Evolutionary conservation across 306 rosid genomes (phyloP).

Genomic region (Lablab purpureus): DNA sequence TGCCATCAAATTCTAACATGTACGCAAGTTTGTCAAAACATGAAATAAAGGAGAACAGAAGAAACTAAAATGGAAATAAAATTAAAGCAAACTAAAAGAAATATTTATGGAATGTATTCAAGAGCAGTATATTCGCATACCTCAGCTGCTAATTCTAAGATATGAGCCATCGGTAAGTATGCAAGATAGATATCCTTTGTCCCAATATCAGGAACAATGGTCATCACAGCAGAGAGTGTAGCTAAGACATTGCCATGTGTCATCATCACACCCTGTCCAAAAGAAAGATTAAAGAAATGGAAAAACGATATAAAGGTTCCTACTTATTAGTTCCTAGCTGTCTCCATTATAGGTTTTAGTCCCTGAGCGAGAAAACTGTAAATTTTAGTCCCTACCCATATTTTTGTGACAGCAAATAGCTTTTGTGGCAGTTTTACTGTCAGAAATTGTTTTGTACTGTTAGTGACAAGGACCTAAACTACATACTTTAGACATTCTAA

Average conservation of each 20-base stretch:
- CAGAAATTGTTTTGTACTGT: neutral
- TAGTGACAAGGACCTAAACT: neutral
- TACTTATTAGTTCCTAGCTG: neutral
- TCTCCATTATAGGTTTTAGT: neutral
- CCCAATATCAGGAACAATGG: constrained; percentile 81
- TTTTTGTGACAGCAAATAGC: neutral
- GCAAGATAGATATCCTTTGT: constrained; percentile 81
- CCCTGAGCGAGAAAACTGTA: neutral
- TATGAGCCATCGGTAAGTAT: constrained; percentile 91
- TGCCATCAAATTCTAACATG: constrained; percentile 71
- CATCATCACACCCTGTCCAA: constrained; percentile 92
- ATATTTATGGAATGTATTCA: constrained; percentile 36
- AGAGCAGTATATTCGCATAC: constrained; percentile 51
- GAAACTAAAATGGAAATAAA: constrained; percentile 3
- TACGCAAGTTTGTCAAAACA: constrained; percentile 41
- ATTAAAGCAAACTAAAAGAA: constrained; percentile 10
- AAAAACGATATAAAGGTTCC: neutral
- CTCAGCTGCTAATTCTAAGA: constrained; percentile 93
- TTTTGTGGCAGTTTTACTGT: neutral
- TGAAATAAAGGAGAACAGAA: neutral
- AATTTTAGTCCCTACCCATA: neutral
- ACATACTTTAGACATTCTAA: neutral
- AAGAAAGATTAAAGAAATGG: constrained; percentile 19
- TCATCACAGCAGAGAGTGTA: constrained; percentile 87
- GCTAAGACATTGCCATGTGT: constrained; percentile 90